phyloP scores from a whole-genome alignment of 352 stramenopile genomes.

The Globisporangium abappressorium region DNA sequence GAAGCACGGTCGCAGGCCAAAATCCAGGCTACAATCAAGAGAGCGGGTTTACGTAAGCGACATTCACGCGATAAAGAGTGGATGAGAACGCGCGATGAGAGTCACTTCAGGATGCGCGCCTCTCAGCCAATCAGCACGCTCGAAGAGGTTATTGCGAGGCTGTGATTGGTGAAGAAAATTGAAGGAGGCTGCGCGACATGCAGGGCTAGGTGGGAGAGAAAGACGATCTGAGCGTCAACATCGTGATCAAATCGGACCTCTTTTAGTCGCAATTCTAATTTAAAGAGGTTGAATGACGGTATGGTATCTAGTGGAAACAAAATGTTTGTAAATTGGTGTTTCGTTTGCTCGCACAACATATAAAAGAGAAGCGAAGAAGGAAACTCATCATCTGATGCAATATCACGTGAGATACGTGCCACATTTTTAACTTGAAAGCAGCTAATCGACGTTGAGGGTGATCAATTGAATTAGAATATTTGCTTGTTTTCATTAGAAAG shows the following conservation, averaged over 20 bases:
- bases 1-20: background rate
- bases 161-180: background rate
- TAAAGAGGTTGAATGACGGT: too few species aligned
- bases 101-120: background rate
- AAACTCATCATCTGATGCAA: too few species aligned
- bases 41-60: background rate
- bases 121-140: background rate
- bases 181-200: background rate
- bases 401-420: too few species aligned
- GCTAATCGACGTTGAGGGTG: too few species aligned
- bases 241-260: background rate
- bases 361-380: too few species aligned
- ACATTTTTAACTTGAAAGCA: too few species aligned
- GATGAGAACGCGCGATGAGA: background rate
- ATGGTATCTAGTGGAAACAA: too few species aligned
- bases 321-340: too few species aligned
- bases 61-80: background rate
- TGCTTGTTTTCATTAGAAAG: too few species aligned
- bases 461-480: too few species aligned
- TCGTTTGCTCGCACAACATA: too few species aligned
- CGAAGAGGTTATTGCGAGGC: background rate
- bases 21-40: background rate
- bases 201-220: background rate
- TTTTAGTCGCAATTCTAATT: too few species aligned
- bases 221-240: background rate